Base-by-base conservation (phyloP, 2,329 filamentous ascomycete species). In the Alternaria arbusti region DNA sequence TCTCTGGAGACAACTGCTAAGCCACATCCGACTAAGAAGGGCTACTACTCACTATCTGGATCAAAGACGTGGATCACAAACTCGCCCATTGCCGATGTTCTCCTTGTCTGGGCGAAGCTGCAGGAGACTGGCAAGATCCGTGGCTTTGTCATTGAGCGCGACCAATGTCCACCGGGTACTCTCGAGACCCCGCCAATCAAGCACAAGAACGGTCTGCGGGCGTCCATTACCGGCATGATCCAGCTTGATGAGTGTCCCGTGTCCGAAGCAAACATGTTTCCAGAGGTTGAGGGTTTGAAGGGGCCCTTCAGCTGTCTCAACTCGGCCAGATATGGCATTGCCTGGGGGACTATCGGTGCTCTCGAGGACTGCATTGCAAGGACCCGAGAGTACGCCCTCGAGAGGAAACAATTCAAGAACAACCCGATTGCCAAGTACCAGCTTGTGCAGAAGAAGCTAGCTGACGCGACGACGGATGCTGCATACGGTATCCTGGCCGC, bases 11-110 rank as follows among this genome's bases (percentile, higher is more conserved):
- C 91, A 6, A 86, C 87, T 10, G 94, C 94, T n/a, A 93, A 90
- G 77, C 89, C 90, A 52, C 93, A 97, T 77, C 92, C 93, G 6
- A 90, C 88, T 8, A 94, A 94, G 84, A 90, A 92, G 75, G 94
- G 93, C 1, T 93, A 93, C 79, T 91, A 90, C 72, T 87, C 89
- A 46, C 82, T 97, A 36, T 93, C 90, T 49, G 94, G 94, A 2
- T 84, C 91, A 54, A 97, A 97, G 85, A 97, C 94, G 0, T 97
- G 94, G 94, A 97, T 97, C 78, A 97, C 94, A 13, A 97, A 97
- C 81, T 95, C 92, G 8, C 94, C 94, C 4, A 96, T 97, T 72
- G 88, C 93, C 2, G 93, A 97, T 72, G 86, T 97, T 3, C 82
- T 96, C 56, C 82, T 97, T 68, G 90, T 97, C 1, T 99, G 96